Base-by-base conservation (phyloP, 169 alveolate genomes). In the Plasmodium vinckei region DNA sequence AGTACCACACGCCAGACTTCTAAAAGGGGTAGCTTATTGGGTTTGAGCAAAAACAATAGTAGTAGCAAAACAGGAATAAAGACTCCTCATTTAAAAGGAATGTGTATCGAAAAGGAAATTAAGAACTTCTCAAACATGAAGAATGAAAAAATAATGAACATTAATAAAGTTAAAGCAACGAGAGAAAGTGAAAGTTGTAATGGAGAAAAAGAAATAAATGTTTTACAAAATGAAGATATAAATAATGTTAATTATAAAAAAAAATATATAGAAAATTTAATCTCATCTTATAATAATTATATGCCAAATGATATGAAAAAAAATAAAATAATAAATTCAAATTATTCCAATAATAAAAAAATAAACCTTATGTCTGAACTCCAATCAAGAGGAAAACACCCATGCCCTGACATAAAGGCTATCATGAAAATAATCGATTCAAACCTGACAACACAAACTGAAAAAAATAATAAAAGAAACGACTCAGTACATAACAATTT, bases 391-490 rank as follows among this genome's bases (percentile, higher is more conserved):
- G 51, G 49, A 25, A 47, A 13, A 9, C 12, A 49, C 12, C 19
- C 19, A 12, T 9, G 27, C 3, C 63, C 63, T 63, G 44, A 57
- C 10, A 63, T 49, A 13, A 77, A 63, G n/a, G 65, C 75, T 21
- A 77, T 77, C 12, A 77, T 63, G n/a, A 25, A 77, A 77, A 63
- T 51, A 21, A 77, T 77, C n/a, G 79, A 77, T n/a, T 3, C 17
- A 44, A 77, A 77, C 44, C 0, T 63, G 1, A 42, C 21, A 57
- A 9, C 21, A 17, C 46, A 51, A 13, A 51, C 59, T 13, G 42
- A 33, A 33, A 33, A 33, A 33, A 33, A 33, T 33, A 33, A 33
- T 33, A 33, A 33, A 56, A 25, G n/a, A 25, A 72, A n/a, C n/a
- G 27, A 7, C 9, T 15, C 10, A 13, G 7, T n/a, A 39, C 13